Evolutionary conservation across 192 early-diverging fungal species (phyloP), one percentile per base, ranked within the genome.

Genomic region (Backusella tarrabulga): DNA sequence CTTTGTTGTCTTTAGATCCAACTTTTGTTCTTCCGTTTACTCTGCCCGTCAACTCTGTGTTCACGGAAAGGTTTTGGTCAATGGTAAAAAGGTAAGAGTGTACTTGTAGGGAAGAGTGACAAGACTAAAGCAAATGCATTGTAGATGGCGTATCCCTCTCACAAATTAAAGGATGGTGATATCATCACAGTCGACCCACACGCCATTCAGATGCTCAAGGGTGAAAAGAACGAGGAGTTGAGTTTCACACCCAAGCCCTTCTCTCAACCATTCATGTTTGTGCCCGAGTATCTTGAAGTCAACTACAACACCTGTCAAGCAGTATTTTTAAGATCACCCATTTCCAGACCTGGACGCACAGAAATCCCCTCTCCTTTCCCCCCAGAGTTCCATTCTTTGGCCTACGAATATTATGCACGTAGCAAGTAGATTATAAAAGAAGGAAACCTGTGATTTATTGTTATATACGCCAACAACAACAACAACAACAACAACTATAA

Each of bases 221-320:
- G 87, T 56, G 82, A 80, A 71, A 81, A 86, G 56, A 85, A 79
- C n/a, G 78, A 82, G 4, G 84, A 86, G 54, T 85, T 93, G 34
- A 84, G 84, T 19, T 94, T 93, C 78, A 83, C 79, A n/a, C 87
- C 91, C 14, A 87, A 83, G 36, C 89, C 89, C 17, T 99, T 93
- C 81, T 89, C 91, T 82, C 92, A 95, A 80, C 96, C 98, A 12
- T 97, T 93, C 89, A 92, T 99, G 91, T 99, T 97, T 81, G 89
- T 97, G 21, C 98, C 98, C 8, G 91, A 95, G 68, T 99, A 99
- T 82, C 92, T 99, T 34, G 98, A 99, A 86, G 97, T 99, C 67
- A 93, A 96, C 87, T 99, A 97, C 87, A 92, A 93, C 81, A 96
- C 93, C 7, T 97, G 96, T 90, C 94, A 93, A 36, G 87, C 90